Percentiles rank a stretch among this genome's conserved stretches.
Evolutionary conservation across 805 yeast species (phyloP).

Genomic region (Lipomyces chichibuensis): DNA sequence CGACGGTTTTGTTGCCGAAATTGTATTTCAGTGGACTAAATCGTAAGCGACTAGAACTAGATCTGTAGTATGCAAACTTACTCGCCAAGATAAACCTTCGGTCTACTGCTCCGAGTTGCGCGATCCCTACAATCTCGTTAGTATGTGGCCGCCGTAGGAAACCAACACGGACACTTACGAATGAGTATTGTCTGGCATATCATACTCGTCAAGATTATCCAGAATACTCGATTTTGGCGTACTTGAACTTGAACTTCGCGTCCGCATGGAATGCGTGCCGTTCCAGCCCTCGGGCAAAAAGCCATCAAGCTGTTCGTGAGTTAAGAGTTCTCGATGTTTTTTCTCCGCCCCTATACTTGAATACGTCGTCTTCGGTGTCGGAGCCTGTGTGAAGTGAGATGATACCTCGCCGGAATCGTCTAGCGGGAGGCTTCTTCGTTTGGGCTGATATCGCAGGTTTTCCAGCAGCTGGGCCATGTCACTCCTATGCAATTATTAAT

Average conservation of each 20-base stretch:
- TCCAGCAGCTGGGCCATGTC: neutral
- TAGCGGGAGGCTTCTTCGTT: constrained; percentile 1
- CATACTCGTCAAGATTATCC: constrained; percentile 9
- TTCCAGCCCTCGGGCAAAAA: constrained; percentile 5
- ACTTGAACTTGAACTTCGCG: constrained; percentile 6
- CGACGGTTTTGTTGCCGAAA: constrained; percentile 61
- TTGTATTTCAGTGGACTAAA: constrained; percentile 27
- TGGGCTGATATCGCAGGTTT: neutral
- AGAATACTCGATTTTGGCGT: constrained; percentile 12
- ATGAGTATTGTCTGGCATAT: constrained; percentile 10
- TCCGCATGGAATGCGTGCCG: neutral
- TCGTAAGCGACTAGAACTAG: neutral
- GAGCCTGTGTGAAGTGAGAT: neutral
- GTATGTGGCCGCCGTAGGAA: neutral
- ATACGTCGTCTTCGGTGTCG: constrained; percentile 1
- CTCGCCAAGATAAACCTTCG: constrained; percentile 23
- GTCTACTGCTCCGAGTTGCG: constrained; percentile 16
- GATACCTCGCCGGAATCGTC: neutral
- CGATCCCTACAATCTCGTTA: neutral
- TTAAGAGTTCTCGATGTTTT: neutral
- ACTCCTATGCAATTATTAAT: neutral
- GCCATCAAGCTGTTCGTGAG: constrained; percentile 2
- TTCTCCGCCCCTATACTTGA: neutral
- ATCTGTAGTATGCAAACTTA: neutral
- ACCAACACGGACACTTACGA: neutral